Percentiles rank a stretch among this genome's conserved stretches.
phyloP scores from a whole-genome alignment of 1,284 basidiomycete species.

The Anthracocystis setariae region DNA sequence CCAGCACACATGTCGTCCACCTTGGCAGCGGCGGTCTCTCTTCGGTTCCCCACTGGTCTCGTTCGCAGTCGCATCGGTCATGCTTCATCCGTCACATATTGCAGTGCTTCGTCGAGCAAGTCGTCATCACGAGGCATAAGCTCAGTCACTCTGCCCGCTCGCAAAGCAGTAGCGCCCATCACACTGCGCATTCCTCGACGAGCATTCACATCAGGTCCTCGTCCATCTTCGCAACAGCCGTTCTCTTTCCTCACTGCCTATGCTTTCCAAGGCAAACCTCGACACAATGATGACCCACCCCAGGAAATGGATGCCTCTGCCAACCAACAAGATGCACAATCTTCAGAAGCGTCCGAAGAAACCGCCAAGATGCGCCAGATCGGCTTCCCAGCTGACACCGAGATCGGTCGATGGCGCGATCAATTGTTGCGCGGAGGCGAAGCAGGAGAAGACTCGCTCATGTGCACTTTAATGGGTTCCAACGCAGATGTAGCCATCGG shows the following conservation, averaged over 20 bases:
- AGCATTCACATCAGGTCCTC: conserved; percentile 21
- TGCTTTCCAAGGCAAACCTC: conserved; percentile 81
- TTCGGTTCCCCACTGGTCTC: conserved; percentile 15
- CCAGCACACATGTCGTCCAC: conserved; percentile 17
- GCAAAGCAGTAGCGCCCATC: neutral
- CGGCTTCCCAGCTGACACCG: conserved; percentile 75
- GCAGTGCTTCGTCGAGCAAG: neutral
- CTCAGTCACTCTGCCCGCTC: neutral
- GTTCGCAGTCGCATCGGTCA: conserved; percentile 1
- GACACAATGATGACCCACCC: conserved; percentile 54
- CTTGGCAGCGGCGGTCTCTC: conserved; percentile 4
- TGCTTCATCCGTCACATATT: neutral
- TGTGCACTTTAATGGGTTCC: conserved; percentile 73
- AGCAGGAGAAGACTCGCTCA: conserved; percentile 69
- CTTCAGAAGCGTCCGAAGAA: conserved; percentile 3
- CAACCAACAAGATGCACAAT: conserved; percentile 23
- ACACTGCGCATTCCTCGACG: conserved; percentile 2
- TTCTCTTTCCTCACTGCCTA: conserved; percentile 79
- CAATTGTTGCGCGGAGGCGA: conserved; percentile 70
- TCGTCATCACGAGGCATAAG: conserved; percentile 3
- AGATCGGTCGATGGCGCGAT: conserved; percentile 80
- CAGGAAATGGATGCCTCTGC: conserved; percentile 31
- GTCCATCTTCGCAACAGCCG: conserved; percentile 57
- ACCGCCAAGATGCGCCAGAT: conserved; percentile 63
- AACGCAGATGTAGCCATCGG: conserved; percentile 80